A percentile compares a stretch with the other conserved stretches of the same genome.
Conservation (phyloP, 23 red algal species). For the Gracilaria domingensis region DNA sequence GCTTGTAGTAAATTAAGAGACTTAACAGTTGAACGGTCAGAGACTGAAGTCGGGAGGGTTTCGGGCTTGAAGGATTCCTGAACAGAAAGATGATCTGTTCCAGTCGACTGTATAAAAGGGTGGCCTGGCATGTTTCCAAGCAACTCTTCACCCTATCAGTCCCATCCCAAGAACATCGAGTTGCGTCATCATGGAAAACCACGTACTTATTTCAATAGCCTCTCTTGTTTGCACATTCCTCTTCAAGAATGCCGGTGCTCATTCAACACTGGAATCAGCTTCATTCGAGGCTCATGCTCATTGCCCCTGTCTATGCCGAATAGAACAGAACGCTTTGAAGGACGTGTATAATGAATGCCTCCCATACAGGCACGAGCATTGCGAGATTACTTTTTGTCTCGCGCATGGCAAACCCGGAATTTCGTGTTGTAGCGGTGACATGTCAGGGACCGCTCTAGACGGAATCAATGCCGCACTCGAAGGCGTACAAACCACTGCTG, state of each 20-base stretch:
- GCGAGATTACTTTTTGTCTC: slow-evolving; percentile 17
- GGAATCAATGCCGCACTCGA: not conserved
- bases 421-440: slow-evolving; percentile 8
- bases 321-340: not conserved
- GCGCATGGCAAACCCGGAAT: not conserved
- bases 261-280: not conserved
- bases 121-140: not conserved
- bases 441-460: not conserved
- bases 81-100: not conserved
- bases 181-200: not conserved
- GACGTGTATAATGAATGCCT: not conserved
- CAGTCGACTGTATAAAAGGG: not conserved
- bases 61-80: not conserved
- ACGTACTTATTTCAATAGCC: not conserved
- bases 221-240: not conserved
- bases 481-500: not conserved
- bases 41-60: not conserved
- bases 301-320: slow-evolving; percentile 14
- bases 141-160: not conserved
- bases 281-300: not conserved
- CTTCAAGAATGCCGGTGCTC: not conserved
- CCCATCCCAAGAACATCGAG: not conserved
- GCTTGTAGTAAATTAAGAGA: not conserved
- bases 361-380: not conserved
- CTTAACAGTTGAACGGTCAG: not conserved